Conservation (phyloP, 768 basidiomycete genomes). For the Suillus cothurnatus region DNA sequence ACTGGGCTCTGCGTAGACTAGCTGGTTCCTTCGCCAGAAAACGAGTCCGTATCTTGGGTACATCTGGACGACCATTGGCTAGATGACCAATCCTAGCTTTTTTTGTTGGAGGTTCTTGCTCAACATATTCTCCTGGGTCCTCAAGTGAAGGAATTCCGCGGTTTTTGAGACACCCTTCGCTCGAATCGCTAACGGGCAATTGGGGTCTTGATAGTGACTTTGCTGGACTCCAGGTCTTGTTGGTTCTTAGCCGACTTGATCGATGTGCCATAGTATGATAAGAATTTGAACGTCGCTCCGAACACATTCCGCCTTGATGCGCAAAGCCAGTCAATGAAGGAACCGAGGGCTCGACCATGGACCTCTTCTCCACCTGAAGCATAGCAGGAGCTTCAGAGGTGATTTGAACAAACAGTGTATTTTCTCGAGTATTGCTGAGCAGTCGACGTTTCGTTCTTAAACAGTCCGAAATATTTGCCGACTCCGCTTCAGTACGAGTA, state of each 20-base stretch:
- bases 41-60: not conserved
- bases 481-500: not conserved
- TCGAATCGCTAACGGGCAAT: not conserved
- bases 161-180: not conserved
- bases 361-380: not conserved
- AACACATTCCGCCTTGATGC: not conserved
- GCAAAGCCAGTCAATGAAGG: not conserved
- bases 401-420: not conserved
- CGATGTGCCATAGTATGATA: not conserved
- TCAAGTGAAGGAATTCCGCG: not conserved
- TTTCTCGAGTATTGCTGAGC: not conserved
- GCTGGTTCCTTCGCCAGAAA: conserved; percentile 37
- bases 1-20: conserved; percentile 43
- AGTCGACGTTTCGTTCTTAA: not conserved
- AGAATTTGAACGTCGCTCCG: not conserved
- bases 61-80: conserved; percentile 1
- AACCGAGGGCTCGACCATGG: not conserved
- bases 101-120: conserved; percentile 13
- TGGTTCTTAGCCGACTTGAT: not conserved
- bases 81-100: conserved; percentile 19
- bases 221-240: not conserved
- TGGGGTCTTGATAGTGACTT: not conserved
- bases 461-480: too few relatives aligned
- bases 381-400: not conserved
- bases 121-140: not conserved